A percentile compares a stretch with the other conserved stretches of the same genome.
Conservation (phyloP, 2,329 filamentous ascomycete genomes). For the Paecilomyces variotii region DNA sequence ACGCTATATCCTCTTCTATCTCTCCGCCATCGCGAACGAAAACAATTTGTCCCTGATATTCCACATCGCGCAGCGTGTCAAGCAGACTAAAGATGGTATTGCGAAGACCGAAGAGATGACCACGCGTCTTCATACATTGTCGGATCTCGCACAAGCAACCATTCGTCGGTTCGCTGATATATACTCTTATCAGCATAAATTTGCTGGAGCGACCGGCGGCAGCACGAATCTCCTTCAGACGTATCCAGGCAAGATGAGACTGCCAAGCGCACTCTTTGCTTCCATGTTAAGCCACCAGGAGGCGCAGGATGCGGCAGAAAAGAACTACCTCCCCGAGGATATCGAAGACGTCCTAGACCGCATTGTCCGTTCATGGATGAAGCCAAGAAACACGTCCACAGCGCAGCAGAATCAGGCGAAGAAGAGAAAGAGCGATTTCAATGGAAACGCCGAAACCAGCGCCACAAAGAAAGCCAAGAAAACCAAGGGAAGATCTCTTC, state of each 20-base stretch:
- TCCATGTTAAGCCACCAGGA: constrained; percentile 66
- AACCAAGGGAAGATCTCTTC: constrained; percentile 21
- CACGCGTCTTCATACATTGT: constrained; percentile 67
- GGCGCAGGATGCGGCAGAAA: constrained; percentile 79
- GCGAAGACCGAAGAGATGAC: constrained; percentile 42
- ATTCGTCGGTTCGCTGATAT: constrained; percentile 81
- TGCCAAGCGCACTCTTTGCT: constrained; percentile 72
- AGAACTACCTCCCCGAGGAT: constrained; percentile 71
- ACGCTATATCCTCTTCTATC: constrained; percentile 83
- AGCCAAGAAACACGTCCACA: constrained; percentile 41
- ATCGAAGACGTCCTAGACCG: constrained; percentile 69
- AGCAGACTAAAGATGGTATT: constrained; percentile 78
- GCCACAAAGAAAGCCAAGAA: constrained; percentile 24
- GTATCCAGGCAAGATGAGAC: constrained; percentile 69
- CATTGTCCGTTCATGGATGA: constrained; percentile 62
- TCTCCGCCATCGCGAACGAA: constrained; percentile 73
- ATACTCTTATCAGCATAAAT: constrained; percentile 60
- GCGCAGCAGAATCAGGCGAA: constrained; percentile 20
- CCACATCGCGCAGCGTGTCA: constrained; percentile 86
- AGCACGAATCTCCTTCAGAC: constrained; percentile 60
- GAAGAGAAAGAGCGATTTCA: constrained; percentile 36
- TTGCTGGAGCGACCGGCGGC: constrained; percentile 28
- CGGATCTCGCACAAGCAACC: constrained; percentile 75
- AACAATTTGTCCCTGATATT: constrained; percentile 83
- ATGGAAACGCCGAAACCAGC: constrained; percentile 15